Evolutionary conservation across 257 asterid genomes (phyloP), one percentile per base, ranked within the genome.

Genomic region (Knoxia roxburghii): DNA sequence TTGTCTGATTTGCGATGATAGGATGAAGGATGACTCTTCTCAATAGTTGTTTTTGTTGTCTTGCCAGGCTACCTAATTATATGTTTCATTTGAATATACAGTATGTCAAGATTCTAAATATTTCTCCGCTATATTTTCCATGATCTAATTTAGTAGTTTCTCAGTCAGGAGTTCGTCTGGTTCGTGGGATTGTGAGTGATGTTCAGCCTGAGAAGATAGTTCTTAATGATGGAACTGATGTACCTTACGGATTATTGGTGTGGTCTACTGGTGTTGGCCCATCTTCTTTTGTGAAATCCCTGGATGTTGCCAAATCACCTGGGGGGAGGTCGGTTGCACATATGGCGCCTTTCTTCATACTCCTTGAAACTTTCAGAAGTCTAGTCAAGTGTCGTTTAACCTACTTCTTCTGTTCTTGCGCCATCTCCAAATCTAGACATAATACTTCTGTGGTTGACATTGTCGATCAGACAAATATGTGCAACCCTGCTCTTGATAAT

Each of bases 191-290:
- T 51, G 99, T 93, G 77, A 87, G 85, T 78, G 90, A 93, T 77
- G 99, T 93, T 43, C 89, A 85, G 70, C 48, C 95, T 30, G 79
- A 86, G 21, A 93, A 85, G 89, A 85, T 93, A 57, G 71, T 83
- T 54, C 96, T 90, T 35, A 86, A 80, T 55, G 96, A 93, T 61
- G 92, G 85, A 73, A 93, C 96, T 3, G 81, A 81, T 45, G 92
- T 93, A 40, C 97, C 99, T n/a, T 93, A 93, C 67, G 99, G 99
- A 30, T 83, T 93, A 62, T 76, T 93, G 72, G 99, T 90, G 69
- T 93, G 99, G 99, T 93, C 99, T 61, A 93, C 99, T 7, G 99
- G 99, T 51, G 99, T 93, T 60, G 99, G 99, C 52, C 99, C 97
- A 61, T 90, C 99, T 3, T 21, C 87, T 46, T 90, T 93, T 62